Percentiles rank a stretch among this genome's conserved stretches.
Evolutionary conservation across 371 early-diverging fungal genomes (phyloP).

Genomic region (Mortierella sp.): DNA sequence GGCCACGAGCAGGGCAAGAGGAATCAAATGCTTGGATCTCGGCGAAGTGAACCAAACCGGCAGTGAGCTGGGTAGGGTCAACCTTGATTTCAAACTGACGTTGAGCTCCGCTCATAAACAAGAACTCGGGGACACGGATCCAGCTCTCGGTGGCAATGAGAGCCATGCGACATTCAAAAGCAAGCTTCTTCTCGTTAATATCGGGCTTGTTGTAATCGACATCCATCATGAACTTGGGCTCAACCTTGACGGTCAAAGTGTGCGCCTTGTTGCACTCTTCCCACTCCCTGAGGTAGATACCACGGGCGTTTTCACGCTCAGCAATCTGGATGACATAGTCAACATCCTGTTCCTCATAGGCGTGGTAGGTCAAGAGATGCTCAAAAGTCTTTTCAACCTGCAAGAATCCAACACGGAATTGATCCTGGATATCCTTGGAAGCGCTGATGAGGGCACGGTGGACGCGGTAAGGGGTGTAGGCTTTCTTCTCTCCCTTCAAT

Average conservation of each 20-base stretch:
- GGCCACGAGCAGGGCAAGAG: conserved; percentile 76
- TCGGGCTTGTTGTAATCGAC: conserved; percentile 70
- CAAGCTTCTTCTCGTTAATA: conserved; percentile 74
- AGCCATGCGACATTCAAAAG: conserved; percentile 85
- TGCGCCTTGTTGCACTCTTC: conserved; percentile 79
- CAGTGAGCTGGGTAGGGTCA: conserved; percentile 82
- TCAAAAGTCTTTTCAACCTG: conserved; percentile 92
- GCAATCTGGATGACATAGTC: conserved; percentile 66
- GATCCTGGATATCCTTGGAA: conserved; percentile 82
- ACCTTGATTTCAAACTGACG: conserved; percentile 81
- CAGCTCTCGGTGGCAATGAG: conserved; percentile 80
- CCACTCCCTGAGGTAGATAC: conserved; percentile 88
- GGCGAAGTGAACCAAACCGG: conserved; percentile 84
- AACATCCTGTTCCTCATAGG: conserved; percentile 76
- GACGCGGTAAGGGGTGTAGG: conserved; percentile 87
- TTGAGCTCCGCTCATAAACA: conserved; percentile 78
- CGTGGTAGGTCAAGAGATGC: conserved; percentile 74
- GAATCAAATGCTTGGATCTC: conserved; percentile 88
- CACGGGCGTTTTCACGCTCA: conserved; percentile 67
- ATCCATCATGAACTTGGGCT: conserved; percentile 84
- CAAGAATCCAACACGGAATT: conserved; percentile 83
- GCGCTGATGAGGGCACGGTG: conserved; percentile 84
- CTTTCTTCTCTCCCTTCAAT: conserved; percentile 72
- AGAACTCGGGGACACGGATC: conserved; percentile 84
- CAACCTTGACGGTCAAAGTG: conserved; percentile 68